Conservation (phyloP, 495 filamentous ascomycete genomes). For the Penicillium crystallinum region DNA sequence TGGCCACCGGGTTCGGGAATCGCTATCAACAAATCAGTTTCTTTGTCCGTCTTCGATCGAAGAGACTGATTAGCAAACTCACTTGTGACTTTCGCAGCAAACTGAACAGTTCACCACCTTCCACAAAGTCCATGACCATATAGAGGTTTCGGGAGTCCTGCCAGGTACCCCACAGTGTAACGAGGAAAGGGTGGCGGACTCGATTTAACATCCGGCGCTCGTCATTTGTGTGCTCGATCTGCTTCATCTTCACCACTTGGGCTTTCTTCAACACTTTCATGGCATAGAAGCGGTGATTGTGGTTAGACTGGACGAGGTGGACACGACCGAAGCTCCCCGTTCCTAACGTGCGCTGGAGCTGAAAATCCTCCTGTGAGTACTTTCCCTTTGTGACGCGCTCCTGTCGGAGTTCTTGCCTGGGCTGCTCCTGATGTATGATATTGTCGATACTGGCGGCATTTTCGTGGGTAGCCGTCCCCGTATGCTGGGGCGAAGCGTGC, state of each 20-base stretch:
- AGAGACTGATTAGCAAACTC: conserved; percentile 28
- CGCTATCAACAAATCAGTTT: conserved; percentile 50
- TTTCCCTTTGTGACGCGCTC: conserved; percentile 90
- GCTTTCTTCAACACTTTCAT: conserved; percentile 97
- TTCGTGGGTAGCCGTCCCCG: conserved; percentile 18
- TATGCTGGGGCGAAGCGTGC: conserved; percentile 29
- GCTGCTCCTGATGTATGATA: conserved; percentile 32
- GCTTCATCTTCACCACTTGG: conserved; percentile 99
- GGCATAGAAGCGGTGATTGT: conserved; percentile 96
- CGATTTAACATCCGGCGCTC: conserved; percentile 91
- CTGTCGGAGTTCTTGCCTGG: conserved; percentile 32
- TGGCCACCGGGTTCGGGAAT: conserved; percentile 97
- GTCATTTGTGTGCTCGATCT: conserved; percentile 98
- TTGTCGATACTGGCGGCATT: conserved; percentile 45
- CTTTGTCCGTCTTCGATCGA: neutral
- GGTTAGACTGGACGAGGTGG: conserved; percentile 91
- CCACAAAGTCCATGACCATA: conserved; percentile 99
- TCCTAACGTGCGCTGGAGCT: conserved; percentile 81
- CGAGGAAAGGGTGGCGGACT: conserved; percentile 94
- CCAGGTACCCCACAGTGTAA: conserved; percentile 97
- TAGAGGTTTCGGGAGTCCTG: conserved; percentile 93
- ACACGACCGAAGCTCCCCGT: conserved; percentile 97
- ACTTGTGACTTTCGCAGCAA: conserved; percentile 94
- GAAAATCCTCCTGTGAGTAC: conserved; percentile 86
- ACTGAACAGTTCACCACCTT: conserved; percentile 96